Base-by-base conservation (phyloP, 495 filamentous ascomycete species). In the Arthonia radiata region DNA sequence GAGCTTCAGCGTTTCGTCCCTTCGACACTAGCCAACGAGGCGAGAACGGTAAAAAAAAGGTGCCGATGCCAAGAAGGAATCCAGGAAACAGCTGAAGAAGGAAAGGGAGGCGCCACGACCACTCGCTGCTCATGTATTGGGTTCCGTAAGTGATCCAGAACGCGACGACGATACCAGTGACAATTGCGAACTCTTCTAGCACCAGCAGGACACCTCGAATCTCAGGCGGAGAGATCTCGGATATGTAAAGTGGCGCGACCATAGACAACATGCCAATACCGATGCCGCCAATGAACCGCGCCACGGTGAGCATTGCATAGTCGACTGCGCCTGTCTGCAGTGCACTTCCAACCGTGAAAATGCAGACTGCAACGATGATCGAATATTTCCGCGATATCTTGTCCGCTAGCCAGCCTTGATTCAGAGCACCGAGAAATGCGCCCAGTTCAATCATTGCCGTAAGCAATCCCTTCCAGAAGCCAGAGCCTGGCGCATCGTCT, bases 21-120 rank as follows among this genome's bases (percentile, higher is more conserved):
- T 68, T 67, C 32, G 60, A 55, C 33, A 76, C 66, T 13, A 73
- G 50, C 48, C 44, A 75, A 35, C 66, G 54, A 8, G n/a, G n/a
- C n/a, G n/a, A n/a, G n/a, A n/a, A n/a, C n/a, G n/a, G n/a, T n/a
- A n/a, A n/a, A n/a, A 64, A 57, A 53, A 54, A 67, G 28, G 71
- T 55, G 31, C 47, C 52, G 28, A 50, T 25, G 29, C 63, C 39
- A 44, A 60, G 59, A 27, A 64, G 37, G 23, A 49, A 31, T 16
- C 57, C 54, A 10, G 59, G 56, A 1, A 57, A 30, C 12, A 50
- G 56, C 33, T 66, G 61, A 13, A 61, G 32, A 10, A 63, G 40
- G 18, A 52, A 55, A 4, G 61, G 61, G 22, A 57, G 53, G 27
- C 57, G 47, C 61, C 61, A 66, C 13, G 54, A 40, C 52, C 54